Conservation (phyloP, 352 stramenopile genomes). For the Blastocystis sp. region DNA sequence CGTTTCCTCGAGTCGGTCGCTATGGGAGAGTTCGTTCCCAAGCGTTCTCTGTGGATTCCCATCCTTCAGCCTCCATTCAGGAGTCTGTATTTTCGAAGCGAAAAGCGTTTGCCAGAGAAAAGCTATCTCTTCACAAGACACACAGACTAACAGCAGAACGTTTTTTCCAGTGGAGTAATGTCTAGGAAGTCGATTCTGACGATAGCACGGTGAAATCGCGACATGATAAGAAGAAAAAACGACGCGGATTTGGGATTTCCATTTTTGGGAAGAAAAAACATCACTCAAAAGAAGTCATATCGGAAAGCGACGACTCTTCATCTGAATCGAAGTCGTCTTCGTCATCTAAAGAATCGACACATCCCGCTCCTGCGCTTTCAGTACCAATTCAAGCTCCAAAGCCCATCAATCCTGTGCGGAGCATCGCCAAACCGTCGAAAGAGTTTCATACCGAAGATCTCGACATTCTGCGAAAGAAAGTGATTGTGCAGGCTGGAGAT, state of each 20-base stretch:
- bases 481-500: background rate
- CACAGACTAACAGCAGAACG: background rate
- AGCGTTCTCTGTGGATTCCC: background rate
- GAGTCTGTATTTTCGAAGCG: background rate
- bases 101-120: background rate
- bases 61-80: background rate
- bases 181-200: background rate
- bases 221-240: conserved; percentile 13
- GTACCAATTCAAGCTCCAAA: background rate
- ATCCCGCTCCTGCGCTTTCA: background rate
- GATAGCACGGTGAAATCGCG: background rate
- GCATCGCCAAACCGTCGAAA: background rate
- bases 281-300: background rate
- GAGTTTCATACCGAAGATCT: background rate
- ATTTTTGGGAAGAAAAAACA: conserved; percentile 27
- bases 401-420: background rate
- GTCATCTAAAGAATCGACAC: background rate
- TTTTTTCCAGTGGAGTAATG: background rate
- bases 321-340: background rate
- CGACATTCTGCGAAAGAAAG: background rate
- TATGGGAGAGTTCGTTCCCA: background rate
- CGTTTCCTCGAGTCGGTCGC: background rate
- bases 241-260: conserved; percentile 7
- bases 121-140: background rate
- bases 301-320: background rate